Evolutionary conservation across 2,329 filamentous ascomycete genomes (phyloP).

Genomic region (Elsinoe batatas): DNA sequence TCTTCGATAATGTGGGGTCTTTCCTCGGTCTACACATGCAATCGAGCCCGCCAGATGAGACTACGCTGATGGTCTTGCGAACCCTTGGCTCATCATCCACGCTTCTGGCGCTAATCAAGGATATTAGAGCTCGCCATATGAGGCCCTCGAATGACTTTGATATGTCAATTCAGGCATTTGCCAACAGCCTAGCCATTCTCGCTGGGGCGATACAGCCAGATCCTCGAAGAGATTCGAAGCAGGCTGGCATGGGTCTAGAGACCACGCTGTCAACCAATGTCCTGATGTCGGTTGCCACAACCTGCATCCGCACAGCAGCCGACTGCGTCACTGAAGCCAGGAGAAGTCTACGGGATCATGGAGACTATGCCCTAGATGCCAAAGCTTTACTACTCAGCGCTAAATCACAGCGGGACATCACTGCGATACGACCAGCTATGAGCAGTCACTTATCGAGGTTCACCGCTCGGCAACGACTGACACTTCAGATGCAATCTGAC

Average conservation of each 20-base stretch:
- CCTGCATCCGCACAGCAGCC: constrained; percentile 79
- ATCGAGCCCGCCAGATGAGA: constrained; percentile 77
- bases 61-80: constrained; percentile 72
- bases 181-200: neutral
- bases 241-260: neutral
- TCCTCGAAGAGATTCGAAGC: neutral
- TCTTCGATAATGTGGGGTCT: constrained; percentile 81
- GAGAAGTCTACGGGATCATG: constrained; percentile 57
- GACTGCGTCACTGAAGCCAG: constrained; percentile 85
- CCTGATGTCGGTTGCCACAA: constrained; percentile 68
- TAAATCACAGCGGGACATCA: neutral
- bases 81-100: constrained; percentile 73
- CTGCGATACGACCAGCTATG: neutral
- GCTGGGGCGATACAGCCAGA: neutral
- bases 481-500: neutral
- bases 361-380: constrained; percentile 21
- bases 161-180: constrained; percentile 44
- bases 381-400: constrained; percentile 1
- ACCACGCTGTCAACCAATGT: constrained; percentile 22
- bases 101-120: constrained; percentile 69
- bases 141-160: constrained; percentile 71
- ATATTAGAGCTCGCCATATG: constrained; percentile 75
- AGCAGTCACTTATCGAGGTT: neutral
- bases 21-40: constrained; percentile 92
- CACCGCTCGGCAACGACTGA: neutral